Percentiles rank a stretch among this genome's conserved stretches.
phyloP scores from a whole-genome alignment of 169 alveolate genomes.

The Plasmodium knowlesi region DNA sequence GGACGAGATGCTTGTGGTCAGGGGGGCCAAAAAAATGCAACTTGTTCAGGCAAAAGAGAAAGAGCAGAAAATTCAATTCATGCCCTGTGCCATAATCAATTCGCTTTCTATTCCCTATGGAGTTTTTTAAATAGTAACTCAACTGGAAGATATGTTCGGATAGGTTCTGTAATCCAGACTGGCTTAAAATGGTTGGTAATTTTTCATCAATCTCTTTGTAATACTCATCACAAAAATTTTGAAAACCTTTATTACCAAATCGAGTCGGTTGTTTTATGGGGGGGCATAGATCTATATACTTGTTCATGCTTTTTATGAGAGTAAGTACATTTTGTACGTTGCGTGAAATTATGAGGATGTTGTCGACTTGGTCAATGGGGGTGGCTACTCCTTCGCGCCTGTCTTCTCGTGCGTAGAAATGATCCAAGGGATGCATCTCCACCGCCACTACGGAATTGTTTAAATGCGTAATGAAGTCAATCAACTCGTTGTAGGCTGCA shows the following conservation, averaged over 20 bases:
- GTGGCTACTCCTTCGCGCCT: not conserved
- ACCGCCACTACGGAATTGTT: constrained; percentile 52
- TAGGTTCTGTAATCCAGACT: constrained; percentile 64
- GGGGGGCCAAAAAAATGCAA: constrained; percentile 17
- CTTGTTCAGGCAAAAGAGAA: constrained; percentile 85
- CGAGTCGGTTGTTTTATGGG: constrained; percentile 91
- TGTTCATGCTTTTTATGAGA: constrained; percentile 31
- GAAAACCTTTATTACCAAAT: constrained; percentile 93
- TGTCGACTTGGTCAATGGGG: not conserved
- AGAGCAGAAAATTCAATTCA: constrained; percentile 91
- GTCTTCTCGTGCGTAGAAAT: not conserved
- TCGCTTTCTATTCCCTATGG: constrained; percentile 95
- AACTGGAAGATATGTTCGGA: constrained; percentile 79
- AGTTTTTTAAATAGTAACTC: constrained; percentile 85
- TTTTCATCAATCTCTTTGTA: constrained; percentile 44
- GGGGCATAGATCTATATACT: constrained; percentile 84
- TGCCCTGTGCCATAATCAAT: constrained; percentile 99
- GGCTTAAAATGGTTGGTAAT: constrained; percentile 34
- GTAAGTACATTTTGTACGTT: constrained; percentile 32
- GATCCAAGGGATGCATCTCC: constrained; percentile 50
- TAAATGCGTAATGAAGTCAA: constrained; percentile 26
- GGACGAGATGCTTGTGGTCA: constrained; percentile 77
- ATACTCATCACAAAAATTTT: constrained; percentile 83
- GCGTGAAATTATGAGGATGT: constrained; percentile 25
- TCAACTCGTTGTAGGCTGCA: constrained; percentile 18